A percentile compares a stretch with the other conserved stretches of the same genome.
Evolutionary conservation across 1,284 basidiomycete genomes (phyloP).

Genomic region (Volvariella surrecta): DNA sequence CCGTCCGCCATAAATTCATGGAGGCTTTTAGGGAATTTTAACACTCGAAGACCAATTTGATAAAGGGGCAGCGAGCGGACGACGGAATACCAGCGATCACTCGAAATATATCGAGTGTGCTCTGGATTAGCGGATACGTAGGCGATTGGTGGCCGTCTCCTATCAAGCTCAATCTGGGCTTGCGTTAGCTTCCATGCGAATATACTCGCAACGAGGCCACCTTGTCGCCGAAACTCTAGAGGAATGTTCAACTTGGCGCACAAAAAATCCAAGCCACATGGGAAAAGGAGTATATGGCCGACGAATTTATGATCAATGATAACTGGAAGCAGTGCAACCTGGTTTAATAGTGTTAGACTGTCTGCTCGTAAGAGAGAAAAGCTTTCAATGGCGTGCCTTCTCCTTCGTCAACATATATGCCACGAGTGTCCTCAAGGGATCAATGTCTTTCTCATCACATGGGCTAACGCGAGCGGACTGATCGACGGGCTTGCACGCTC

Average conservation of each 20-base stretch:
- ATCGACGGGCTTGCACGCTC: constrained; percentile 36
- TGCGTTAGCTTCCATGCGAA: constrained; percentile 35
- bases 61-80: constrained; percentile 20
- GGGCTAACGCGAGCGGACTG: constrained; percentile 41
- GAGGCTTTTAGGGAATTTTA: constrained; percentile 35
- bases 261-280: constrained; percentile 20
- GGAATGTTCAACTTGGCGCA: constrained; percentile 23
- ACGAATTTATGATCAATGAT: constrained; percentile 36
- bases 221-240: constrained; percentile 13
- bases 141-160: constrained; percentile 10
- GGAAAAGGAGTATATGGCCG: constrained; percentile 31
- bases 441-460: constrained; percentile 25
- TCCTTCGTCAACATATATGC: constrained; percentile 35
- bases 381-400: constrained; percentile 24
- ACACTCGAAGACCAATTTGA: constrained; percentile 33
- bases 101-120: constrained; percentile 4
- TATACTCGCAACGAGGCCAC: constrained; percentile 33
- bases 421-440: constrained; percentile 31
- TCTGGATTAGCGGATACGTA: constrained; percentile 6
- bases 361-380: constrained; percentile 3
- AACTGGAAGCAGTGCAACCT: constrained; percentile 46
- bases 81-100: constrained; percentile 13
- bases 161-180: constrained; percentile 13
- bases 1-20: constrained; percentile 29
- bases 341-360: constrained; percentile 7